Base-by-base conservation (phyloP, 2,329 filamentous ascomycete genomes). In the Chrysosphaeria jannelii region DNA sequence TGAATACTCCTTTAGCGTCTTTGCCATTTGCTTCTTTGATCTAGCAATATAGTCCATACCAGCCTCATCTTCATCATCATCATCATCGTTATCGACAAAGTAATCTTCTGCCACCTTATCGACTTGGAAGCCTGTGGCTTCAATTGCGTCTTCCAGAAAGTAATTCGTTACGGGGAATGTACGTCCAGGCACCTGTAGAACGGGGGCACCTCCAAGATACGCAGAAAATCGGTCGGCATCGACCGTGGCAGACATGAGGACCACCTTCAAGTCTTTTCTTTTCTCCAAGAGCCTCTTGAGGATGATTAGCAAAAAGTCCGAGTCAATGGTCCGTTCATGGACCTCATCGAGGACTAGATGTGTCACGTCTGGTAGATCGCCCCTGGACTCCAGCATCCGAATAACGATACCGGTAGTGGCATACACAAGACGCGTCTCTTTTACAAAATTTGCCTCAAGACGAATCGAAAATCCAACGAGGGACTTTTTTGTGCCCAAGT, bases 271-370 rank as follows among this genome's bases (percentile, higher is more conserved):
- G 31, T 89, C 72, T 29, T 67, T 68, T 25, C 81, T 59, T 32
- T 60, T 59, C 14, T 57, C 41, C 46, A 91, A 57, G 4, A 97
- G 50, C 30, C 79, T 71, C 37, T 75, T 75, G 23, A 97, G 55
- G 2, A 93, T 72, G 33, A 97, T 85, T 10, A 97, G 54, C 16
- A 97, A 51, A 40, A 97, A 91, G 40, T 97, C 85, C 27, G 79
- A 90, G 39, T 97, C 85, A 34, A 97, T 93, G 8, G 76, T 74
- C 30, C 81, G 65, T 42, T 97, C 85, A 38, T 97, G 85, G 3
- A 93, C 81, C 44, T 97, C 85, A 37, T 97, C 85, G n/a, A 97
- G 64, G 21, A 97, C 65, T 28, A 97, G 48, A 45, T 93, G 85
- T 1, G 81, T 90, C 24, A 97, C 67, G 31, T 91, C 81, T 27